Base-by-base conservation (phyloP, 805 yeast genomes). In the Metschnikowia anglica region DNA sequence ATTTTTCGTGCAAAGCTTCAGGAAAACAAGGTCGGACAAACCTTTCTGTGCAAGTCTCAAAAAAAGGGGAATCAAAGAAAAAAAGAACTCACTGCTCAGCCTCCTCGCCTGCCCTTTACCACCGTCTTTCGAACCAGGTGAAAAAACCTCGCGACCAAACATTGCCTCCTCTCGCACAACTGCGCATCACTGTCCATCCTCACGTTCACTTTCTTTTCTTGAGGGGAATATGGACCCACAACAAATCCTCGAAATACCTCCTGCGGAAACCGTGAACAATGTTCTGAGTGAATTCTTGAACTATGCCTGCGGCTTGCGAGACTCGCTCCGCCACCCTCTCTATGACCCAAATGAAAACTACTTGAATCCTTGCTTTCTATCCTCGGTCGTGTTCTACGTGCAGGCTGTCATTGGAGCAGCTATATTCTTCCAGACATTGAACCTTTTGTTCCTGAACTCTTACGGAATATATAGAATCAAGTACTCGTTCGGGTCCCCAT, bases 361-460 rank as follows among this genome's bases (percentile, higher is more conserved):
- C 30, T 29, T 64, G 7, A 60, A 64, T 44, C 69, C 69, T 3
- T 59, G 65, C 40, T 64, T 65, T 41, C 35, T 63, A 26, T 37
- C 54, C 13, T 41, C 49, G 12, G 41, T 50, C 11, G 40, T 45
- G 15, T 23, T 45, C 18, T 25, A 38, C 2, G 37, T 47, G 29
- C 51, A 42, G 38, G 46, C 24, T 16, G 31, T 46, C n/a, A n/a
- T 48, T 17, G 61, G 53, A 7, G 38, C 32, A 3, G 43, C 46
- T 12, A 56, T 43, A 2, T n/a, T 53, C 5, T 20, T 16, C n/a
- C 63, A 60, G 32, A 42, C 51, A 13, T 16, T 39, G n/a, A 37
- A 30, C 24, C 47, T 57, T 13, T 41, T 45, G n/a, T 41, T 50
- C 32, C 34, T 23, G 42, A 59, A 59, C 29, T 42, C 39, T 31